A percentile compares a stretch with the other conserved stretches of the same genome.
Evolutionary conservation across 768 basidiomycete genomes (phyloP).

Genomic region (Pisolithus sp.): DNA sequence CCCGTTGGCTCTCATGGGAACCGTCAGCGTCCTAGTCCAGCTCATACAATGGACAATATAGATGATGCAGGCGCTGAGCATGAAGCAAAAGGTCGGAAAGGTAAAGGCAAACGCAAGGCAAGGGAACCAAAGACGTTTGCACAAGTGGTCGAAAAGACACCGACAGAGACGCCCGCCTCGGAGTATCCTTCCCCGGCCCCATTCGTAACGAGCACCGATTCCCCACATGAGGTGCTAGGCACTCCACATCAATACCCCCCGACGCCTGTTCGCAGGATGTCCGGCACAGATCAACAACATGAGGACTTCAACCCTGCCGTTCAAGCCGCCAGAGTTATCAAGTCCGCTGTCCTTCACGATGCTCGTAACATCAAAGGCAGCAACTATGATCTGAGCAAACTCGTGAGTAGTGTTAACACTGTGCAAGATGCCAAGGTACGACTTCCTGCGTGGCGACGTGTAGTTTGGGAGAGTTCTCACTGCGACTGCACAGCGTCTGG

Average conservation of each 20-base stretch:
- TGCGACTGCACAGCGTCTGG: slow-evolving; percentile 45
- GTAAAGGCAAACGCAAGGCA: slow-evolving; percentile 24
- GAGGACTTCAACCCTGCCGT: slow-evolving; percentile 37
- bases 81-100: slow-evolving; percentile 11
- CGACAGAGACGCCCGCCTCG: slow-evolving; percentile 6
- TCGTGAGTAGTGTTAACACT: slow-evolving; percentile 51
- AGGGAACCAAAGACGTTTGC: slow-evolving; percentile 1
- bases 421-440: slow-evolving; percentile 61
- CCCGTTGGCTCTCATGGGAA: slow-evolving; percentile 31
- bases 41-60: slow-evolving; percentile 21
- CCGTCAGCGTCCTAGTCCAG: slow-evolving; percentile 22
- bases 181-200: slow-evolving; percentile 4
- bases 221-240: slow-evolving; percentile 5
- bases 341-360: slow-evolving; percentile 68
- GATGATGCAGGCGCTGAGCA: slow-evolving; percentile 28
- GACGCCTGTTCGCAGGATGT: slow-evolving; percentile 10
- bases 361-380: slow-evolving; percentile 61
- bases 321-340: slow-evolving; percentile 58
- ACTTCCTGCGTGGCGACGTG: background rate
- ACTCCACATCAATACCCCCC: slow-evolving; percentile 38
- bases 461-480: background rate
- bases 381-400: slow-evolving; percentile 34
- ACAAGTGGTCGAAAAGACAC: background rate
- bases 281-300: slow-evolving; percentile 18
- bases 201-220: slow-evolving; percentile 1